phyloP scores from a whole-genome alignment of 2,329 filamentous ascomycete species.

The Xylaria multiplex region DNA sequence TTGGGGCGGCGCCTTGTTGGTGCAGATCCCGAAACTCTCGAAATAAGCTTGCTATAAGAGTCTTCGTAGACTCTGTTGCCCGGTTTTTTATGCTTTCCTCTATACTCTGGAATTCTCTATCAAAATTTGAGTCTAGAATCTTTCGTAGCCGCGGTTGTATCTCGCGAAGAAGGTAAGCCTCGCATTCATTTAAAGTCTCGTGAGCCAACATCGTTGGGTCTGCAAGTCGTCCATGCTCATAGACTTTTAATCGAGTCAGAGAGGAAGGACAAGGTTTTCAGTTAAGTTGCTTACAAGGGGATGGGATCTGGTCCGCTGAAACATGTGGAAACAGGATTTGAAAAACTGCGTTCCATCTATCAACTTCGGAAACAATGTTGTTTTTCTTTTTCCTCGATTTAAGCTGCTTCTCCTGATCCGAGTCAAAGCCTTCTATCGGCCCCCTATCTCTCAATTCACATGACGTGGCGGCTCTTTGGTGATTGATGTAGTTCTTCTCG shows the following conservation, averaged over 20 bases:
- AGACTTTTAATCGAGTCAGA: conserved; percentile 25
- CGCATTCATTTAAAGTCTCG: conserved; percentile 24
- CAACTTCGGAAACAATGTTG: conserved; percentile 21
- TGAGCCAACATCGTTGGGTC: background rate
- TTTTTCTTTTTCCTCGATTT: conserved; percentile 30
- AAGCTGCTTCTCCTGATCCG: conserved; percentile 26
- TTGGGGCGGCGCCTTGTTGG: background rate
- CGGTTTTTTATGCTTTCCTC: conserved; percentile 17
- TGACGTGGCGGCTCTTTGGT: conserved; percentile 20
- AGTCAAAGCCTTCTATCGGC: conserved; percentile 31
- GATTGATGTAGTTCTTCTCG: conserved; percentile 24
- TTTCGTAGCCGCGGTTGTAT: conserved; percentile 21
- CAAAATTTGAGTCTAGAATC: conserved; percentile 7
- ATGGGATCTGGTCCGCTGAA: conserved; percentile 25
- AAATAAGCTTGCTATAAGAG: conserved; percentile 21
- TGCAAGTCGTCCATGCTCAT: conserved; percentile 22
- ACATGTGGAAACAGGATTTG: conserved; percentile 32
- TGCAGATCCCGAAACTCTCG: conserved; percentile 23
- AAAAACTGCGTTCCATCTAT: conserved; percentile 33
- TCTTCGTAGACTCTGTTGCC: conserved; percentile 12
- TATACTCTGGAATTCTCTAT: conserved; percentile 23
- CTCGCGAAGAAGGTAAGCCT: conserved; percentile 33
- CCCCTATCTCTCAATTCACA: conserved; percentile 22
- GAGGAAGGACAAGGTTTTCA: background rate
- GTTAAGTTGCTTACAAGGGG: conserved; percentile 22